Base-by-base conservation (phyloP, 495 filamentous ascomycete species). In the Penicillium atrosanguineum region DNA sequence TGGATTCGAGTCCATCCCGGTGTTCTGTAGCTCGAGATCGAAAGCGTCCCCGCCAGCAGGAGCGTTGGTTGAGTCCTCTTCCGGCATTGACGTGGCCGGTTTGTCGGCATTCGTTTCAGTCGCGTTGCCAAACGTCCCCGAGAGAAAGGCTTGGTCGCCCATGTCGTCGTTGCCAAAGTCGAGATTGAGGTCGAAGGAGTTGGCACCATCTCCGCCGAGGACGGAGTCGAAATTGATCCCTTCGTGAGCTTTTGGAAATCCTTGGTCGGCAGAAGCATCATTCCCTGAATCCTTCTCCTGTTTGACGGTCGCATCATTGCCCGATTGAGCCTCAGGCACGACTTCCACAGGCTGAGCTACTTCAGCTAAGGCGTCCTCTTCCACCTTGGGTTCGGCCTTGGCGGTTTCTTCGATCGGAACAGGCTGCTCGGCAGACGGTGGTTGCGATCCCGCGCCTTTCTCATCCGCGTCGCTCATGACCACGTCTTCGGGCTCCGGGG, bases 111-210 rank as follows among this genome's bases (percentile, higher is more conserved):
- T 53, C 11, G 44, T 29, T 6, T 57, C 39, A 23, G 56, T 51
- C 9, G 67, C 38, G 25, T 48, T 63, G 8, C 57, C 64, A 38
- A 79, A 70, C 15, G 69, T 64, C 7, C 69, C 68, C 1, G 70
- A 69, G 14, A 79, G 63, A 44, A 79, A 73, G 21, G 69, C 71
- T 43, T 77, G 73, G 51, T 75, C 72, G 7, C 68, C 70, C 46
- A 71, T 64, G n/a, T 71, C 69, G 39, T 78, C 76, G 40, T 71
- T 69, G 38, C 69, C 62, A 57, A 79, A 78, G 50, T 76, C 73
- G 7, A 80, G 61, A 44, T 73, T 74, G 4, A 81, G 68, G 40
- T 79, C 68, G 28, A 80, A 71, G 7, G 72, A 71, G 48, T 75
- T 76, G 1, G 62, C 66, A 15, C 62, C 61, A 23, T 46, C 55